Percentiles rank a stretch among this genome's conserved stretches.
phyloP scores from a whole-genome alignment of 345 rosid genomes.

The Psidium friedrichsthalianum region DNA sequence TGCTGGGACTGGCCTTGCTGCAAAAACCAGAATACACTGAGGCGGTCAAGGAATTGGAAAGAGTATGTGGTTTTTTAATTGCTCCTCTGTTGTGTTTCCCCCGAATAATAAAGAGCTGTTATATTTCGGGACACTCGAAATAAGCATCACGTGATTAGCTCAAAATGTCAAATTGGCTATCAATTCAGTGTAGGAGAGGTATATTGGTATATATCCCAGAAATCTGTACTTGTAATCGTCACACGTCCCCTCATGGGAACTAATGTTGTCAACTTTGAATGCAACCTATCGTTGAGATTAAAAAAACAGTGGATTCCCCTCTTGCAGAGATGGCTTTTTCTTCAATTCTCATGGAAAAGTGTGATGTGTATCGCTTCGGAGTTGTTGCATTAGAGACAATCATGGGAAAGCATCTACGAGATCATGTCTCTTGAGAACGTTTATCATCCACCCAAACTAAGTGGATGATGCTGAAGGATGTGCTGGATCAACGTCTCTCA shows the following conservation, averaged over 20 bases:
- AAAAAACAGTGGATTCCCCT: neutral
- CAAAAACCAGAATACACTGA: constrained; percentile 32
- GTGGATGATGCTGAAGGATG: neutral
- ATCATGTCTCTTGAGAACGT: neutral
- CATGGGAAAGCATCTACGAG: neutral
- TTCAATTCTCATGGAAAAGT: neutral
- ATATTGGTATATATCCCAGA: no score
- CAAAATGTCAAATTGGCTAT: neutral
- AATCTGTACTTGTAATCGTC: no score
- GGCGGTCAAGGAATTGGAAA: constrained; percentile 66
- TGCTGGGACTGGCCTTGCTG: constrained; percentile 77
- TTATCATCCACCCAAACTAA: neutral
- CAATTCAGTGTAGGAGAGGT: no score
- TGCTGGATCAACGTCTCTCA: neutral
- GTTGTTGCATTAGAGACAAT: neutral
- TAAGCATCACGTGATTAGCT: neutral
- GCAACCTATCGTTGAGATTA: no score
- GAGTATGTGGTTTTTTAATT: constrained; percentile 23
- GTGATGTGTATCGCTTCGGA: neutral
- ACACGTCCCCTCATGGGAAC: no score
- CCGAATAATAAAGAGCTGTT: neutral
- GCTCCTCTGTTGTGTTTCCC: neutral
- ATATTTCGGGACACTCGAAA: neutral
- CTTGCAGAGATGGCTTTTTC: neutral
- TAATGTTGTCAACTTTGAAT: no score